Evolutionary conservation across 148 eudicot genomes (phyloP), one percentile per base, ranked within the genome.

Genomic region (Diospyros kaki): DNA sequence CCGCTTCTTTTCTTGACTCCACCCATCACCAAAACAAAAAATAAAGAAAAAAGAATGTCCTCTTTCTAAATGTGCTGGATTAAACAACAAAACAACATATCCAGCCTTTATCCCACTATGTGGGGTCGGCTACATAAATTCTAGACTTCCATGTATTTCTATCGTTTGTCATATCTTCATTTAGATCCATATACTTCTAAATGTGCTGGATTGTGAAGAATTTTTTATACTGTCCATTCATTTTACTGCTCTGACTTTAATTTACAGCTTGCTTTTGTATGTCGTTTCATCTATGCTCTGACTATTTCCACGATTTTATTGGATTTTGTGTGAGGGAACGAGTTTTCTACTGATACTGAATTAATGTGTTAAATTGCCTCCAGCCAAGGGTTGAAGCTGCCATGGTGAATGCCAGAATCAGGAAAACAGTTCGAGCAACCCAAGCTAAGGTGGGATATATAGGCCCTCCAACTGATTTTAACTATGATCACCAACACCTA

Each of bases 371-470:
- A 10, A 46, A 73, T 76, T 85, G n/a, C 53, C 28, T 0, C 28
- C 94, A 95, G 99, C 99, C 99, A 77, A 88, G 99, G 67, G 94
- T 95, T 38, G 99, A 95, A 83, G 99, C 97, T 83, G 96, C 97
- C 51, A 90, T 95, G 94, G 99, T 95, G 42, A 95, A 95, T 86
- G 97, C 99, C 76, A 84, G 97, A 84, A 95, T 95, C 78, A 84
- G 86, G n/a, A 95, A 95, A 84, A 84, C 94, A 41, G 99, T 86
- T 2, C 80, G 87, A 53, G 86, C 85, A 72, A 89, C 81, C 50
- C 82, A 72, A 45, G 96, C 96, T 14, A 94, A 85, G 83, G 98
- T 94, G 45, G 98, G 92, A 45, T 94, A 94, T 38, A 77, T 94
- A 68, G 98, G 98, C 75, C 92, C 97, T 60, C 78, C 92, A 58